Conservation (phyloP, 768 basidiomycete species). For the Glaciozyma martinii region DNA sequence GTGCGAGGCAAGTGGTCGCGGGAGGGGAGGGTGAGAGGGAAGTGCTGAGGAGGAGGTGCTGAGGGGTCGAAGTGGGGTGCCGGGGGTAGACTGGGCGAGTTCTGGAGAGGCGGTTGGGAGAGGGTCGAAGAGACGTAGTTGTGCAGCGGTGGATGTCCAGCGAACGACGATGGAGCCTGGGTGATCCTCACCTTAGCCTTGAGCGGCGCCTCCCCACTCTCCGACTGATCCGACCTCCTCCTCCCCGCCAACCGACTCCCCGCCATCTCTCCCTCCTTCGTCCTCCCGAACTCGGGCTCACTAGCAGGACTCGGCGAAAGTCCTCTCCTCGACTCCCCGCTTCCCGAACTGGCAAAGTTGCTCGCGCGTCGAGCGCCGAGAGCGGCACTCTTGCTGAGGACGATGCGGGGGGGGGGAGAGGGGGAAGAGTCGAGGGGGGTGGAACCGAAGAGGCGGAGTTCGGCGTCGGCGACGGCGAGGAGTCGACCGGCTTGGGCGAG, state of each 20-base stretch:
- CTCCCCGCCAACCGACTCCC: neutral
- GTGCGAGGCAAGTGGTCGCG: neutral
- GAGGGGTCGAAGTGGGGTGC: neutral
- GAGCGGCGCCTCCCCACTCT: neutral
- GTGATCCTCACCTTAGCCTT: neutral
- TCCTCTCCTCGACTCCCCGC: no score
- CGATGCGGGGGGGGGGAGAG: neutral
- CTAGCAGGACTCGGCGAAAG: neutral
- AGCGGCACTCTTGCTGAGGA: neutral
- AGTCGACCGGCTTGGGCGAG: neutral
- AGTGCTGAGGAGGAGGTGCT: neutral
- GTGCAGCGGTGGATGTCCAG: neutral
- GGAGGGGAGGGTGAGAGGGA: neutral
- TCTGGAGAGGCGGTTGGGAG: neutral
- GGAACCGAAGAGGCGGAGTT: neutral
- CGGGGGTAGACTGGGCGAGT: neutral
- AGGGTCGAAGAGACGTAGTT: neutral
- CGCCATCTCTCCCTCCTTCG: neutral
- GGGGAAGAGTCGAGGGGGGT: neutral
- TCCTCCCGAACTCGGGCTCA: neutral
- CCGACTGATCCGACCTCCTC: neutral
- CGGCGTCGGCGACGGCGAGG: conserved; percentile 2
- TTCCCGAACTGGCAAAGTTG: neutral
- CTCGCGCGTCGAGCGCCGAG: neutral
- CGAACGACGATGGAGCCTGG: neutral